Evolutionary conservation across 352 stramenopile species (phyloP).

Genomic region (Peronospora destructor): DNA sequence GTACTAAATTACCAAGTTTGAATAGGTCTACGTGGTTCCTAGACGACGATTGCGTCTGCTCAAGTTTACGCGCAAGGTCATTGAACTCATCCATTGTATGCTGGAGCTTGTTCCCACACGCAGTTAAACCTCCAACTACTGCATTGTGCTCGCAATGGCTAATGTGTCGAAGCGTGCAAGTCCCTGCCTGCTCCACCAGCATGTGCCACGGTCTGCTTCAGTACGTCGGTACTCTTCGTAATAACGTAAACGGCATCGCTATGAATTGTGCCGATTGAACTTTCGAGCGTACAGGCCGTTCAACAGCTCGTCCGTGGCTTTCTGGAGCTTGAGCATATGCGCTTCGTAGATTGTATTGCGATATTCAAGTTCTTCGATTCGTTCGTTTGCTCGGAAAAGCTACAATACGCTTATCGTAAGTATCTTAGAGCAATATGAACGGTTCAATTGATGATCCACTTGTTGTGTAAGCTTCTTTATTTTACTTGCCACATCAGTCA

Average conservation of each 20-base stretch:
- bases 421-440: not conserved
- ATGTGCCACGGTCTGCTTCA: slow-evolving; percentile 57
- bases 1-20: too few species aligned
- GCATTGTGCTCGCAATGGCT: slow-evolving; percentile 31
- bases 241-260: slow-evolving; percentile 22
- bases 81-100: slow-evolving; percentile 57
- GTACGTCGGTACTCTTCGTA: slow-evolving; percentile 41
- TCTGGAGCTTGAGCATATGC: slow-evolving; percentile 37
- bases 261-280: slow-evolving; percentile 17
- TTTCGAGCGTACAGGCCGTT: slow-evolving; percentile 20
- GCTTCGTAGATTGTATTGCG: slow-evolving; percentile 39
- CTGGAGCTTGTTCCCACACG: slow-evolving; percentile 55
- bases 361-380: slow-evolving; percentile 43
- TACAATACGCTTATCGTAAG: slow-evolving; percentile 7
- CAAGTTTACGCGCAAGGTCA: slow-evolving; percentile 31
- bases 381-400: slow-evolving; percentile 42
- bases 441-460: too few species aligned
- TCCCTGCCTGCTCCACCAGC: slow-evolving; percentile 32
- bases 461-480: not conserved
- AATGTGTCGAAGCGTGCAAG: slow-evolving; percentile 28
- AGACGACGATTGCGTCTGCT: slow-evolving; percentile 14
- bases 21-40: not conserved
- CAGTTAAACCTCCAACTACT: slow-evolving; percentile 51
- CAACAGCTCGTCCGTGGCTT: slow-evolving; percentile 23
- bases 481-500: slow-evolving; percentile 4